Percentiles rank a stretch among this genome's conserved stretches.
Conservation (phyloP, 2,329 filamentous ascomycete species). For the Aspergillus candidus region DNA sequence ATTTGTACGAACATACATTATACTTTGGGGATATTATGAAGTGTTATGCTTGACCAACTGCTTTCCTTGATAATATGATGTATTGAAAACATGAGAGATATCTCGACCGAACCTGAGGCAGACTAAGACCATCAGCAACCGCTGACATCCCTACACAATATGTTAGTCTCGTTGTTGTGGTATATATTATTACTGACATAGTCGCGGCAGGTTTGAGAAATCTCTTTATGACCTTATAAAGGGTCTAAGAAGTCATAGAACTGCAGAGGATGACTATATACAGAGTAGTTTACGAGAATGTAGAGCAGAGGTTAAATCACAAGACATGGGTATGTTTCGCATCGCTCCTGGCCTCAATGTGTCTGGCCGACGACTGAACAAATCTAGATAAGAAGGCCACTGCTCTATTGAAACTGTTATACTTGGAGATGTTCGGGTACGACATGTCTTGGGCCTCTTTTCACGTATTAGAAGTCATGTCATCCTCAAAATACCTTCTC, state of each 20-base stretch:
- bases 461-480: conserved; percentile 98
- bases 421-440: conserved; percentile 97
- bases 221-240: conserved; percentile 98
- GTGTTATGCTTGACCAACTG: too few relatives aligned
- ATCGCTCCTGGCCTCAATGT: conserved; percentile 1
- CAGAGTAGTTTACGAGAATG: conserved; percentile 93
- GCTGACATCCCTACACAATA: too few relatives aligned
- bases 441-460: conserved; percentile 99
- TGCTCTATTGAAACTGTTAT: conserved; percentile 89
- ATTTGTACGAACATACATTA: too few relatives aligned
- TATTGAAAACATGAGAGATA: too few relatives aligned
- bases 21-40: too few relatives aligned
- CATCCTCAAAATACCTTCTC: conserved; percentile 85
- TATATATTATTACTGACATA: neutral
- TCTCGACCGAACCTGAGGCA: too few relatives aligned
- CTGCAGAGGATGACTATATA: conserved; percentile 91
- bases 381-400: conserved; percentile 83
- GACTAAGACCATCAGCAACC: too few relatives aligned
- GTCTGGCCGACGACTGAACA: conserved; percentile 5
- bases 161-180: too few relatives aligned
- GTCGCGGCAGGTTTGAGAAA: conserved; percentile 80
- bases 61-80: too few relatives aligned
- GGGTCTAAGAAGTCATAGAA: conserved; percentile 91
- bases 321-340: conserved; percentile 72
- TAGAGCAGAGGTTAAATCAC: conserved; percentile 80